These are phyloP conservation scores for Fraxinus albicans DNA, from an alignment of 305 asterid species.

Conservation along the genomic window DNA sequence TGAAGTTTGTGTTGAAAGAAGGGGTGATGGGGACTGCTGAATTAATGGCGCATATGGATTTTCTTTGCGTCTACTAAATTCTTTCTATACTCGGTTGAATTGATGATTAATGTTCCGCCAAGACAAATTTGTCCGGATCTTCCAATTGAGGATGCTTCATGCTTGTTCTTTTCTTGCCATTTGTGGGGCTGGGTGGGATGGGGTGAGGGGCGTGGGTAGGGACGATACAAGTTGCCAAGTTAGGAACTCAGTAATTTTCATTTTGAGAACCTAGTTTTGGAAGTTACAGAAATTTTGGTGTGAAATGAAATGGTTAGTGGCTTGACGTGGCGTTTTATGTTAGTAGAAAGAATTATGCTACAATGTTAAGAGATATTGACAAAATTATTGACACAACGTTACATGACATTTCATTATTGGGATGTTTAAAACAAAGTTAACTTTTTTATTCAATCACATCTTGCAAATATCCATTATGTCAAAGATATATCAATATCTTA, in stretches of 20 bases:
- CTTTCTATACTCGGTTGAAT: neutral
- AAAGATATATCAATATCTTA: too few species aligned
- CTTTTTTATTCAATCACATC: too few species aligned
- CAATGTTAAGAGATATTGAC: too few species aligned
- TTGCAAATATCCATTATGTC: too few species aligned
- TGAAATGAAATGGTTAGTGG: neutral
- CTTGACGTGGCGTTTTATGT: neutral
- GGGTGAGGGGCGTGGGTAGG: neutral
- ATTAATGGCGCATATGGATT: conserved; percentile 11
- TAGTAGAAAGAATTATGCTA: neutral
- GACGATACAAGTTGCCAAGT: neutral
- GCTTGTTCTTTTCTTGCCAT: neutral
- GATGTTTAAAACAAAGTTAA: too few species aligned
- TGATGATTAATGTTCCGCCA: neutral
- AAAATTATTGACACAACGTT: too few species aligned
- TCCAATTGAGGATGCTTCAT: neutral
- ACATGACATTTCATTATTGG: too few species aligned
- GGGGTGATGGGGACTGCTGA: conserved; percentile 23
- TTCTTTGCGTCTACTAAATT: conserved; percentile 24
- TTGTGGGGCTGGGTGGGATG: neutral
- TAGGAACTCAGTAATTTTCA: neutral
- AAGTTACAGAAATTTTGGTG: neutral
- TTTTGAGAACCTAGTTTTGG: neutral
- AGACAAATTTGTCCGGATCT: neutral
- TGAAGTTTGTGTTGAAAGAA: neutral